Conservation (phyloP, 208 protist genomes). For the Trichomonas gallinae region DNA sequence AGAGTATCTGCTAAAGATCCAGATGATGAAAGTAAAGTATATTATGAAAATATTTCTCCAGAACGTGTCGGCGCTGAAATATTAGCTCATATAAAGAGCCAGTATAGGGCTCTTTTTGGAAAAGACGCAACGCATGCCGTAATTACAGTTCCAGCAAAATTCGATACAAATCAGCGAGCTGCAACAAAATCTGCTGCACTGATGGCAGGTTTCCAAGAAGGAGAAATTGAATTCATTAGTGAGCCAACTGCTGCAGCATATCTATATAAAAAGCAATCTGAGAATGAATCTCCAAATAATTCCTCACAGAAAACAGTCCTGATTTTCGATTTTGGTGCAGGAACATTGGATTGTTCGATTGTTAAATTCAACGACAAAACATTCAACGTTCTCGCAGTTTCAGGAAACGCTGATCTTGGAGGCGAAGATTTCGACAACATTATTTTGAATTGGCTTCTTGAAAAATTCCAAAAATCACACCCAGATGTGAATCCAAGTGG, state of each 20-base stretch:
- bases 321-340: not conserved
- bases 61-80: too few relatives aligned
- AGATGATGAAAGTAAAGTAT: too few relatives aligned
- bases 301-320: not conserved
- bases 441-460: conserved; percentile 32
- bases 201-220: not conserved
- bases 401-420: not conserved
- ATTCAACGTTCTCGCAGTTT: not conserved
- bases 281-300: too few relatives aligned
- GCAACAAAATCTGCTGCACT: not conserved
- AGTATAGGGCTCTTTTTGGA: too few relatives aligned
- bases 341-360: not conserved
- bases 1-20: too few relatives aligned
- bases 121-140: not conserved
- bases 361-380: not conserved
- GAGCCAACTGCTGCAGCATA: conserved; percentile 25
- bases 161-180: not conserved
- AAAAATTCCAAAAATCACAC: not conserved
- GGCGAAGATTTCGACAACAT: not conserved
- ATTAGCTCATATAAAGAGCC: too few relatives aligned
- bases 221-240: not conserved
- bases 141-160: not conserved
- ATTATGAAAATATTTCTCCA: too few relatives aligned
- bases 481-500: not conserved
- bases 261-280: too few relatives aligned